These are phyloP conservation scores for Aspergillus terreus DNA, from an alignment of 2,329 filamentous ascomycete genomes.

Conservation along the genomic window DNA sequence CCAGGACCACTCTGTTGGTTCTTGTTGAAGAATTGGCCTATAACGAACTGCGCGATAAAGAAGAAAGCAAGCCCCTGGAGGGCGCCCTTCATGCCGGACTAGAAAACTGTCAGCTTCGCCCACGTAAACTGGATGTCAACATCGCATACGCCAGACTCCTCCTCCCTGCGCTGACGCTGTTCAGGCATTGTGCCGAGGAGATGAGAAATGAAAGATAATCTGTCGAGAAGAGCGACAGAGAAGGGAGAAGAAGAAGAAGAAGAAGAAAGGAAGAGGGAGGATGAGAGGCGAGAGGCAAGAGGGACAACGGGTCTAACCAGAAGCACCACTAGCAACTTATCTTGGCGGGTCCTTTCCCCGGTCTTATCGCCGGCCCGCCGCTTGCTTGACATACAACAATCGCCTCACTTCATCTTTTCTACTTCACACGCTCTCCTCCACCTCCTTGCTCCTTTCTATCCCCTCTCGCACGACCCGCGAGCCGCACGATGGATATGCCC, in stretches of 20 bases:
- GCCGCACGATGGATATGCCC: slow-evolving; percentile 27
- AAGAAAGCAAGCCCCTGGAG: slow-evolving; percentile 59
- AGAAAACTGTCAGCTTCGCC: slow-evolving; percentile 19
- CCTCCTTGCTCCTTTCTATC: not conserved
- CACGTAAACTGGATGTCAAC: slow-evolving; percentile 4
- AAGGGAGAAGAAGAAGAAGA: slow-evolving; percentile 11
- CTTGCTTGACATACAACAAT: not conserved
- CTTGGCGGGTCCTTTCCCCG: slow-evolving; percentile 1
- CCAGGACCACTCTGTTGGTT: slow-evolving; percentile 26
- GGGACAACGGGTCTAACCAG: not conserved
- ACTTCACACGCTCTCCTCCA: not conserved
- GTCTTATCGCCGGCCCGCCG: not conserved
- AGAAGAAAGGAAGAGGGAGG: slow-evolving; percentile 6
- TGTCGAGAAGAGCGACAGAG: slow-evolving; percentile 7
- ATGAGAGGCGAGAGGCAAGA: not conserved
- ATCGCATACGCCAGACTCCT: slow-evolving; percentile 27
- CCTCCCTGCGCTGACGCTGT: slow-evolving; percentile 34
- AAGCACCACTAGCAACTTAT: not conserved
- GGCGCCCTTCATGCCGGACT: slow-evolving; percentile 42
- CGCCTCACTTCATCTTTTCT: not conserved
- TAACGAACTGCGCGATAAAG: slow-evolving; percentile 54
- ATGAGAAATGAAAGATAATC: not conserved
- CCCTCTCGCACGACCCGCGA: not conserved
- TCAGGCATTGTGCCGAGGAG: slow-evolving; percentile 34
- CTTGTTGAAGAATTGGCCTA: slow-evolving; percentile 53